Base-by-base conservation (phyloP, 225 moss, liverwort and hornwort species). In the Marchantia paleacea region DNA sequence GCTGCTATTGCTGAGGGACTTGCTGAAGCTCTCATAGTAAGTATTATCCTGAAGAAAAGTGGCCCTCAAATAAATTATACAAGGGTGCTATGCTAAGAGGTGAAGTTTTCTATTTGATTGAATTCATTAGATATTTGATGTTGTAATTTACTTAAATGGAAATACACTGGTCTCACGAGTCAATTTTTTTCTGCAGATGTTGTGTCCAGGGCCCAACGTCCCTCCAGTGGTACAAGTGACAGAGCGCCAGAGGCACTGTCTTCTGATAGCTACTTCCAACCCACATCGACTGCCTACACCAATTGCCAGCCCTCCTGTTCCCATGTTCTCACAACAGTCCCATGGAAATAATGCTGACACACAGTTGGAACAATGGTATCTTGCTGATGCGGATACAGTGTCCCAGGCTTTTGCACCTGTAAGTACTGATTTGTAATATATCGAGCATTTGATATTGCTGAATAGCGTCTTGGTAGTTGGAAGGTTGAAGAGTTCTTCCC, bases 1-100 rank as follows among this genome's bases (percentile, higher is more conserved):
- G 92, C 85, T 81, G 95, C 95, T 72, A 47, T 99, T 86, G 95
- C 95, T 57, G 97, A 99, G 72, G 97, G 87, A 80, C 93, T 99
- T 69, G 91, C 95, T 66, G 95, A 93, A 83, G 93, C 90, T 39
- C 95, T 99, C 68, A 85, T 91, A 90, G 96, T 96, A 88, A 73
- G 88, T 62, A 52, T 12, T n/a, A 20, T 51, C 8, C 24, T 52
- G 0, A 11, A 25, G 20, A 48, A 13, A 57, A 57, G 39, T 39
- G 39, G 39, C 39, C 39, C 39, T 39, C 39, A 39, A 39, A 39
- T 39, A 39, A 39, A 2, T 39, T 5, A 39, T 39, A 39, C 5
- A 39, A 39, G 5, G 39, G 39, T 39, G 39, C 39, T 39, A 5
- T 2, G 39, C 3, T 39, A 39, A 39, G 39, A 39, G 3, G 39